Conservation (phyloP, 1,284 basidiomycete species). For the Puccinia hordei region DNA sequence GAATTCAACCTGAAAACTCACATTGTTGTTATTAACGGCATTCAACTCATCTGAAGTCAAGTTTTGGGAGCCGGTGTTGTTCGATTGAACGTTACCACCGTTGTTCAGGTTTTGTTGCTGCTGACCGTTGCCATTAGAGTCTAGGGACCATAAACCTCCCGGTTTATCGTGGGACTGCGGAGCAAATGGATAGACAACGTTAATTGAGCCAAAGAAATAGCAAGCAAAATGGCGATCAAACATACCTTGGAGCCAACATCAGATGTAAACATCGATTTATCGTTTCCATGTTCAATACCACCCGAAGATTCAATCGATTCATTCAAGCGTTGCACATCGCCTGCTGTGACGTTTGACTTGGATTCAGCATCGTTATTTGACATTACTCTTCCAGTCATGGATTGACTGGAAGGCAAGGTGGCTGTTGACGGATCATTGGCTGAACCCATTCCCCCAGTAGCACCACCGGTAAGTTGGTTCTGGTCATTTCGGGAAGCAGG, state of each 20-base stretch:
- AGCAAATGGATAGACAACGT: slow-evolving; percentile 1
- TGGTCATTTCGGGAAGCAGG: slow-evolving; percentile 7
- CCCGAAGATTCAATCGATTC: background rate
- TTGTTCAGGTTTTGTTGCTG: slow-evolving; percentile 2
- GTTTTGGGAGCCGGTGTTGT: slow-evolving; percentile 17
- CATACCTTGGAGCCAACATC: slow-evolving; percentile 23
- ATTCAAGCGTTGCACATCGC: background rate
- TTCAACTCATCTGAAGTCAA: slow-evolving; percentile 18
- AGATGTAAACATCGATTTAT: background rate
- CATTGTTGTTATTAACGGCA: slow-evolving; percentile 26
- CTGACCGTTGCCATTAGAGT: background rate
- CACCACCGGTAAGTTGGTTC: slow-evolving; percentile 2
- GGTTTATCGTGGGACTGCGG: slow-evolving; percentile 21
- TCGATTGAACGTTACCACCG: background rate
- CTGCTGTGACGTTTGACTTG: slow-evolving; percentile 19
- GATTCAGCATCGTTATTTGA: background rate
- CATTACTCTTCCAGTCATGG: background rate
- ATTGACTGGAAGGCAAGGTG: slow-evolving; percentile 2
- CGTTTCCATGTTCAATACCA: slow-evolving; percentile 14
- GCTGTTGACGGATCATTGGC: slow-evolving; percentile 7
- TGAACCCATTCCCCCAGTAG: background rate
- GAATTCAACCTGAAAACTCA: background rate
- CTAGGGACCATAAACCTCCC: slow-evolving; percentile 16
- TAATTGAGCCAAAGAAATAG: background rate
- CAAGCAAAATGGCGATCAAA: background rate